These are phyloP conservation scores for Viridothelium virens DNA, from an alignment of 495 filamentous ascomycete species.

Conservation along the genomic window DNA sequence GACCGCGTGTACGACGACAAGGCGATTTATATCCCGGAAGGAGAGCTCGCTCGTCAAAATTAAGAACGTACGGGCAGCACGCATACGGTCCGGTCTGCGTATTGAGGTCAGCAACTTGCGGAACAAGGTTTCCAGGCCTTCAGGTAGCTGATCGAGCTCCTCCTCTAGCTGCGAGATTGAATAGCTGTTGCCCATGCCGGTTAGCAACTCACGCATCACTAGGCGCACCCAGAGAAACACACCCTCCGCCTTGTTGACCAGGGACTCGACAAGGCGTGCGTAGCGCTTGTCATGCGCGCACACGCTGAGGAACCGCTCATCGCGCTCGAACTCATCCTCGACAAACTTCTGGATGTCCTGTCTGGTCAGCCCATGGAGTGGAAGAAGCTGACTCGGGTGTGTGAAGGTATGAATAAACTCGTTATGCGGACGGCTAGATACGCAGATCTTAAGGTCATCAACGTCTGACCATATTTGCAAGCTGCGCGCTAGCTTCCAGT, in stretches of 20 bases:
- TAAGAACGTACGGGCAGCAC: not conserved
- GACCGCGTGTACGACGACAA: not conserved
- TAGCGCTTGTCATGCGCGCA: not conserved
- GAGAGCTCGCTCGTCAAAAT: not conserved
- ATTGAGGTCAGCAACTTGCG: constrained; percentile 6
- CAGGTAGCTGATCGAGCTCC: not conserved
- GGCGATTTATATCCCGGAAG: no score
- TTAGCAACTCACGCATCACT: not conserved
- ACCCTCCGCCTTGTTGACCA: not conserved
- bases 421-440: constrained; percentile 1
- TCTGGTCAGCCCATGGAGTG: not conserved
- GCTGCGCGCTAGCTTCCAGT: not conserved
- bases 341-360: not conserved
- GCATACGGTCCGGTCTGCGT: not conserved
- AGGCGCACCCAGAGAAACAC: not conserved
- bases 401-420: constrained; percentile 5
- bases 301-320: not conserved
- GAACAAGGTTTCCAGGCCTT: constrained; percentile 4
- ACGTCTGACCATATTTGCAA: not conserved
- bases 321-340: not conserved
- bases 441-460: not conserved
- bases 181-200: not conserved
- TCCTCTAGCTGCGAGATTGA: constrained; percentile 4
- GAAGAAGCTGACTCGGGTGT: not conserved
- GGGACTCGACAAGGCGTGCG: not conserved